Evolutionary conservation across 2,329 filamentous ascomycete genomes (phyloP).

Genomic region (Xylariaceae sp.): DNA sequence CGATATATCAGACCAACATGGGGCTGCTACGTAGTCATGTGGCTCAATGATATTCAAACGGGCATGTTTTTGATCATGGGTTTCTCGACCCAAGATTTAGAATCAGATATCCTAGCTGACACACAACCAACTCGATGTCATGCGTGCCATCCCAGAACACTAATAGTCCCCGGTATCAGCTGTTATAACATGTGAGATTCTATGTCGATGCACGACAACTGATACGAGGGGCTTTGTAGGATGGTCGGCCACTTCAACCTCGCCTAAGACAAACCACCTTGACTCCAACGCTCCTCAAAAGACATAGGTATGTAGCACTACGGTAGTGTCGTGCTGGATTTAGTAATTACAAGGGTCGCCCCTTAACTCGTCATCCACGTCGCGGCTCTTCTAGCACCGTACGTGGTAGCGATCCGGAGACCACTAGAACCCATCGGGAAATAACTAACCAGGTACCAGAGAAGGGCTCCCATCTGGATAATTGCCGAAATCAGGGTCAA

Average conservation of each 20-base stretch:
- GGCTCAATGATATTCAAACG: not conserved
- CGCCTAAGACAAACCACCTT: not conserved
- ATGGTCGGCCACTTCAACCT: not conserved
- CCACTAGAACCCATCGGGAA: conserved; percentile 95
- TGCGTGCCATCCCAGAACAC: not conserved
- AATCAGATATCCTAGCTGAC: not conserved
- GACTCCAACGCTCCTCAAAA: conserved; percentile 6
- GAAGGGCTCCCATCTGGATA: conserved; percentile 72
- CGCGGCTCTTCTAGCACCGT: conserved; percentile 77
- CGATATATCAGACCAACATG: not conserved
- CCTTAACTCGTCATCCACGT: conserved; percentile 77
- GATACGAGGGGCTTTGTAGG: not conserved
- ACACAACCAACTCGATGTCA: not conserved
- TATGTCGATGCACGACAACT: not conserved
- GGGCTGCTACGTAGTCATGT: not conserved
- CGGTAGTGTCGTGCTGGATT: conserved; percentile 5
- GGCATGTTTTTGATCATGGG: not conserved
- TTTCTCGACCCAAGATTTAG: not conserved
- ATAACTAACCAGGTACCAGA: conserved; percentile 96
- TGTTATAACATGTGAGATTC: not conserved
- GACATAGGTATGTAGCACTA: conserved; percentile 11
- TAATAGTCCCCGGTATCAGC: not conserved
- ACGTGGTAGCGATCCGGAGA: conserved; percentile 76
- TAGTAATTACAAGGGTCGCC: conserved; percentile 6
- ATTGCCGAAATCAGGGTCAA: conserved; percentile 81